Conservation (phyloP, 2,329 filamentous ascomycete species). For the Penicillium sp. region DNA sequence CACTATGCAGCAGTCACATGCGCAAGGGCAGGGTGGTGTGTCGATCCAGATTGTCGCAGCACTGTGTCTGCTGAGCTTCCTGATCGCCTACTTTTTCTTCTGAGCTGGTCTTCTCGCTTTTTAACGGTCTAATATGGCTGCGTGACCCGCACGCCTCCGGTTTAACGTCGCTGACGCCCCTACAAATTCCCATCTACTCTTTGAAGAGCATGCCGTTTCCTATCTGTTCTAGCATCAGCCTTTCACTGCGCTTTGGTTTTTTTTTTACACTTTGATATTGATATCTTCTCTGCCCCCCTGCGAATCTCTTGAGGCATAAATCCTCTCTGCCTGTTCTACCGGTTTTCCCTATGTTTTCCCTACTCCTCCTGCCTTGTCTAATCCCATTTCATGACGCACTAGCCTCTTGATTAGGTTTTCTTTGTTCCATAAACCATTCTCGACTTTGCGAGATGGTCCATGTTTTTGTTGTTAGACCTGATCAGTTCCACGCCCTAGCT, state of each 20-base stretch:
- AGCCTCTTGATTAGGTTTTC: slow-evolving; percentile 22
- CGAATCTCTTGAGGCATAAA: background rate
- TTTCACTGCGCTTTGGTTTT: slow-evolving; percentile 19
- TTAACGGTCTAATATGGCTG: slow-evolving; percentile 7
- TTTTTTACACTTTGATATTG: slow-evolving; percentile 12
- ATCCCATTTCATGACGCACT: slow-evolving; percentile 29
- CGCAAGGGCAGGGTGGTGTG: slow-evolving; percentile 69
- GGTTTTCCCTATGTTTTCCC: slow-evolving; percentile 7
- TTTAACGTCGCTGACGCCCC: slow-evolving; percentile 28
- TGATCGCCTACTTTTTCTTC: slow-evolving; percentile 96
- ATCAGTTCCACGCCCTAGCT: slow-evolving; percentile 1
- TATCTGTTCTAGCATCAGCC: slow-evolving; percentile 30
- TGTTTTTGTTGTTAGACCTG: slow-evolving; percentile 4
- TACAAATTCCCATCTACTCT: slow-evolving; percentile 24
- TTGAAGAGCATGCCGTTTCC: slow-evolving; percentile 27
- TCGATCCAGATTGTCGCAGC: slow-evolving; percentile 81
- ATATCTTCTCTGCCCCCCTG: slow-evolving; percentile 17
- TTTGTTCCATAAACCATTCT: slow-evolving; percentile 23
- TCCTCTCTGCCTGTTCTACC: background rate
- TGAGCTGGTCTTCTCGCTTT: slow-evolving; percentile 47
- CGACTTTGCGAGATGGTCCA: slow-evolving; percentile 14
- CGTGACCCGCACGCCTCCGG: slow-evolving; percentile 18
- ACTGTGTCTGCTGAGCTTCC: slow-evolving; percentile 84
- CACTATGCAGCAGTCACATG: slow-evolving; percentile 57
- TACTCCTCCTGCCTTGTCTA: slow-evolving; percentile 23